Percentiles rank a stretch among this genome's conserved stretches.
Evolutionary conservation across 805 yeast genomes (phyloP).

Genomic region (Candida broadrunensis): DNA sequence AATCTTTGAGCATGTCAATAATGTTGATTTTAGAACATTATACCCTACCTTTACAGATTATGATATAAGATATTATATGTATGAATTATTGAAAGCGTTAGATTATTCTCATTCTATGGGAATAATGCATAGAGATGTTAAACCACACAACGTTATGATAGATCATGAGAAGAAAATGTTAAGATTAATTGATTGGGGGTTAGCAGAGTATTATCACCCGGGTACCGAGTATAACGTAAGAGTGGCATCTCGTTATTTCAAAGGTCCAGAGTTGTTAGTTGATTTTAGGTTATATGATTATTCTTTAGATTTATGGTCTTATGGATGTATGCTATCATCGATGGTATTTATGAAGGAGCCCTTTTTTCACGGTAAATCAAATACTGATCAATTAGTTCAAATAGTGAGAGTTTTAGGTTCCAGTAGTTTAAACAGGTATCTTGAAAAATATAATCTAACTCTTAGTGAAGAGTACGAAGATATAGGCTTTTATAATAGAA

Average conservation of each 20-base stretch:
- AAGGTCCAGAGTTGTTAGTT: constrained; percentile 88
- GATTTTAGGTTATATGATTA: constrained; percentile 88
- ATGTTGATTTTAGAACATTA: constrained; percentile 80
- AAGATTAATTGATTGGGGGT: constrained; percentile 91
- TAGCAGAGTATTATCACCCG: constrained; percentile 91
- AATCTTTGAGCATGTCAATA: constrained; percentile 80
- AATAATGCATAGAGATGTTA: constrained; percentile 38
- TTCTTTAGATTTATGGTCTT: constrained; percentile 89
- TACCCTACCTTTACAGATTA: constrained; percentile 74
- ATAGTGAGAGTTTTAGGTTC: constrained; percentile 87
- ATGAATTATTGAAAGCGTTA: constrained; percentile 74
- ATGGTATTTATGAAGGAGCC: constrained; percentile 90
- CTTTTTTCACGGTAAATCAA: constrained; percentile 86
- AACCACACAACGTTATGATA: constrained; percentile 95
- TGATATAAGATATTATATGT: constrained; percentile 82
- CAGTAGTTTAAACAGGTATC: constrained; percentile 66
- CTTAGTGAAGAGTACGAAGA: constrained; percentile 76
- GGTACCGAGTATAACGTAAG: constrained; percentile 88
- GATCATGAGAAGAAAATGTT: constrained; percentile 70
- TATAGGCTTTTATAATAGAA: constrained; percentile 66
- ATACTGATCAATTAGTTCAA: constrained; percentile 87
- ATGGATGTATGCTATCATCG: constrained; percentile 90
- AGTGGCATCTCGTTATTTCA: constrained; percentile 89
- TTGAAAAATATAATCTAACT: constrained; percentile 66
- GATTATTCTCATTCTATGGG: constrained; percentile 93